Percentiles rank a stretch among this genome's conserved stretches.
Evolutionary conservation across 768 basidiomycete species (phyloP).

Genomic region (Pisolithus tinctorius): DNA sequence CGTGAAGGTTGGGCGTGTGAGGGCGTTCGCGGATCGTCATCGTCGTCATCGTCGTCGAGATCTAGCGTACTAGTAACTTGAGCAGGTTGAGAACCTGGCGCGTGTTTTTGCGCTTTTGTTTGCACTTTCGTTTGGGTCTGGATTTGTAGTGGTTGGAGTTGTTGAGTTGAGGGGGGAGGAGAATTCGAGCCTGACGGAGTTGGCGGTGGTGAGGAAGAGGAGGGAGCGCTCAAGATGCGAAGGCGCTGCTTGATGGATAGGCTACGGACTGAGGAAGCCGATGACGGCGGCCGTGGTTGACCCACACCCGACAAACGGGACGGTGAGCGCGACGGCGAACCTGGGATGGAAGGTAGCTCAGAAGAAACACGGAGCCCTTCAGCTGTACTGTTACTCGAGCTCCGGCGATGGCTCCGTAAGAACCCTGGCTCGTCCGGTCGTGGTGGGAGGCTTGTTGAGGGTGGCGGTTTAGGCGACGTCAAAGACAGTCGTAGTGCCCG

Average conservation of each 20-base stretch:
- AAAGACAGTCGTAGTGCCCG: conserved; percentile 54
- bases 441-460: conserved; percentile 53
- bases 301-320: conserved; percentile 29
- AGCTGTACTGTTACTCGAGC: conserved; percentile 33
- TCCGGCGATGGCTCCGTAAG: conserved; percentile 22
- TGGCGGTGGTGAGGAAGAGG: conserved; percentile 21
- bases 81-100: not conserved
- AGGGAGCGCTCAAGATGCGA: conserved; percentile 36
- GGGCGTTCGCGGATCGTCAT: conserved; percentile 21
- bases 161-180: too few species aligned
- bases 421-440: conserved; percentile 51
- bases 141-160: not conserved
- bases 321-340: conserved; percentile 35
- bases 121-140: not conserved
- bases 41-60: not conserved
- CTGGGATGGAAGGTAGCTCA: conserved; percentile 38
- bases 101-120: not conserved
- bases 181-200: not conserved
- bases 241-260: conserved; percentile 56
- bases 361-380: conserved; percentile 5
- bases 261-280: conserved; percentile 14
- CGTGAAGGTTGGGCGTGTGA: conserved; percentile 5
- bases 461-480: conserved; percentile 59
- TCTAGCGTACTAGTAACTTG: not conserved
- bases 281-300: conserved; percentile 18